These are phyloP conservation scores for Sphagnum contortum DNA, from an alignment of 225 moss, liverwort and hornwort species.

Conservation along the genomic window DNA sequence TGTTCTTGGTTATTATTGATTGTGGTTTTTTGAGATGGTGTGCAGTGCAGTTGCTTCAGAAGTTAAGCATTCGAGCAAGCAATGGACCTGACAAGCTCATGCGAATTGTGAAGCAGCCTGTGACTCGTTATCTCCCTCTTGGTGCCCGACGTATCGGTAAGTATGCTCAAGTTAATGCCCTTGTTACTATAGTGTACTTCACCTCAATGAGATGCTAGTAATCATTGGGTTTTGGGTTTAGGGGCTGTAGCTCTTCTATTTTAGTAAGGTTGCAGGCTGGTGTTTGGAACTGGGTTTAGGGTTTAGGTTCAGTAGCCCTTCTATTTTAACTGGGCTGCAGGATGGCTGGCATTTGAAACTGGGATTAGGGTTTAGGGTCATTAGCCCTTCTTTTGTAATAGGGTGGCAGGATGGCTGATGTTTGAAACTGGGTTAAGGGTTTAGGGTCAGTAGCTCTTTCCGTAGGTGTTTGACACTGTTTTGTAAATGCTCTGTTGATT, in stretches of 20 bases:
- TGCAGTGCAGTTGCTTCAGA: conserved; percentile 88
- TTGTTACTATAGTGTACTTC: not conserved
- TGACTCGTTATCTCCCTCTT: conserved; percentile 84
- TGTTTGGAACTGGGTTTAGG: not conserved
- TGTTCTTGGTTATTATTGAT: not conserved
- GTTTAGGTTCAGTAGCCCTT: too few species aligned
- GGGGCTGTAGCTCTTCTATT: not conserved
- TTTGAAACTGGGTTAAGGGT: too few species aligned
- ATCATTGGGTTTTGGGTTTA: not conserved
- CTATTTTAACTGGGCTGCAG: too few species aligned
- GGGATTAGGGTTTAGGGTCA: too few species aligned
- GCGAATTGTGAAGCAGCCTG: conserved; percentile 93
- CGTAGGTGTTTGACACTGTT: too few species aligned
- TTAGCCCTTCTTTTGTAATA: too few species aligned
- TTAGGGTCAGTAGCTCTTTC: too few species aligned
- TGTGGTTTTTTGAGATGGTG: not conserved
- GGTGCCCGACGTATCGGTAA: conserved; percentile 88
- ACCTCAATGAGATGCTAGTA: not conserved
- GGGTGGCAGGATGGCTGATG: too few species aligned
- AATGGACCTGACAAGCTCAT: conserved; percentile 90
- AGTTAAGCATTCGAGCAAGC: conserved; percentile 77
- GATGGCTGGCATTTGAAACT: too few species aligned
- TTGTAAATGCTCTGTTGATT: too few species aligned
- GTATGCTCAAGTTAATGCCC: not conserved
- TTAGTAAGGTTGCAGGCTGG: not conserved